These are phyloP conservation scores for Backusella sp. DNA, from an alignment of 192 early-diverging fungal genomes.

Conservation along the genomic window DNA sequence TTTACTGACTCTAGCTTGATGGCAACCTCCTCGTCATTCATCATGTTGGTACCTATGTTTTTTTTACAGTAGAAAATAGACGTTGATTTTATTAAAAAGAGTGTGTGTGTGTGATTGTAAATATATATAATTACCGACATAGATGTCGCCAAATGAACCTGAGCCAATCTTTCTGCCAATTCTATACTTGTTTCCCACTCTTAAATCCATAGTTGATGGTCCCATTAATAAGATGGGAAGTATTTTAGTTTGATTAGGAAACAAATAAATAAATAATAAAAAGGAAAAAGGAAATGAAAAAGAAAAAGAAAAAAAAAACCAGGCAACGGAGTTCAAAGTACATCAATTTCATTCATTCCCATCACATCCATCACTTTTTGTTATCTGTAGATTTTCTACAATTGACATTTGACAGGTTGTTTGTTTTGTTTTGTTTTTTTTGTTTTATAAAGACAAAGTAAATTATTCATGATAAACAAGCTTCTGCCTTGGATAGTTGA, in stretches of 20 bases:
- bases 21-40: constrained; percentile 94
- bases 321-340: too few relatives aligned
- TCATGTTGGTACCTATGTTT: constrained; percentile 70
- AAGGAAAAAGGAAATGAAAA: neutral
- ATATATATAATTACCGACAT: constrained; percentile 58
- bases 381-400: too few relatives aligned
- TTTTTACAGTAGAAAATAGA: too few relatives aligned
- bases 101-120: too few relatives aligned
- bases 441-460: too few relatives aligned
- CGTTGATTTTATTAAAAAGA: too few relatives aligned
- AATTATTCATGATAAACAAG: too few relatives aligned
- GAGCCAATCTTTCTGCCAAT: constrained; percentile 95
- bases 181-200: constrained; percentile 92
- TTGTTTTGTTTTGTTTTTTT: too few relatives aligned
- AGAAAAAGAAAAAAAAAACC: neutral
- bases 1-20: constrained; percentile 94
- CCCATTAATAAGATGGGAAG: neutral
- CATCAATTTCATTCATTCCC: too few relatives aligned
- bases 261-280: neutral
- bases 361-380: too few relatives aligned
- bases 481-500: too few relatives aligned
- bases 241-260: neutral
- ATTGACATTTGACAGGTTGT: too few relatives aligned
- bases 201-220: constrained; percentile 48
- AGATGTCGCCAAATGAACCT: constrained; percentile 98